Conservation (phyloP, 2,329 filamentous ascomycete species). For the Fusarium luffae region DNA sequence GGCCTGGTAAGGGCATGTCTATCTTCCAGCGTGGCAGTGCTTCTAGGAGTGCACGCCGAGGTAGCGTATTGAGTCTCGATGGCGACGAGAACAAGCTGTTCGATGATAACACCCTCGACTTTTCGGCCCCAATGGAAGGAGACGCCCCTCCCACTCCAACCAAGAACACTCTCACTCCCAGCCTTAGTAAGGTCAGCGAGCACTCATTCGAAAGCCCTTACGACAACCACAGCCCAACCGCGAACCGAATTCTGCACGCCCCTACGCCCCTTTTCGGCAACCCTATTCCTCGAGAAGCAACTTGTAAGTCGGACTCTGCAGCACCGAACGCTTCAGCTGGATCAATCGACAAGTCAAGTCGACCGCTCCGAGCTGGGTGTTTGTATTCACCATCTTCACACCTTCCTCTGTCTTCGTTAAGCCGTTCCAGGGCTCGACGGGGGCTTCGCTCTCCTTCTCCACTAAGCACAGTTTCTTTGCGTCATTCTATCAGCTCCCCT, state of each 20-base stretch:
- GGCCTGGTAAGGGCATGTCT: constrained; percentile 70
- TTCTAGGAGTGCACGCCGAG: constrained; percentile 60
- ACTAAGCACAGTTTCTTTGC: constrained; percentile 44
- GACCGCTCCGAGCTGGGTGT: constrained; percentile 48
- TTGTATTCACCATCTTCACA: constrained; percentile 49
- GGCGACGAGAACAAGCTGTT: constrained; percentile 74
- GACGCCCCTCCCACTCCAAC: constrained; percentile 96
- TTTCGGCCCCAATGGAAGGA: constrained; percentile 49
- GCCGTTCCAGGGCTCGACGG: constrained; percentile 46
- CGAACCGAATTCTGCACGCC: constrained; percentile 56
- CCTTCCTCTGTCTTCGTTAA: constrained; percentile 54
- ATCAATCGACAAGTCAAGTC: constrained; percentile 24
- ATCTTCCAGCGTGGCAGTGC: constrained; percentile 71
- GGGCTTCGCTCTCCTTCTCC: constrained; percentile 52
- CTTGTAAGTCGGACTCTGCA: constrained; percentile 57
- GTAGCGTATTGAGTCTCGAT: constrained; percentile 84
- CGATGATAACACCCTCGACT: constrained; percentile 47
- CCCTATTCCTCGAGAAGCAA: constrained; percentile 52
- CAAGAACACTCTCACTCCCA: constrained; percentile 69
- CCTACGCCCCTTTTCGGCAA: constrained; percentile 57
- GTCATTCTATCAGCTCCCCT: constrained; percentile 44
- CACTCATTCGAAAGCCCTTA: constrained; percentile 55
- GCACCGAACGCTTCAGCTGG: constrained; percentile 23
- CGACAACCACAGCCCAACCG: constrained; percentile 53
- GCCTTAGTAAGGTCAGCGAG: constrained; percentile 53